A percentile compares a stretch with the other conserved stretches of the same genome.
Conservation (phyloP, 768 basidiomycete species). For the Tricholoma sp. region DNA sequence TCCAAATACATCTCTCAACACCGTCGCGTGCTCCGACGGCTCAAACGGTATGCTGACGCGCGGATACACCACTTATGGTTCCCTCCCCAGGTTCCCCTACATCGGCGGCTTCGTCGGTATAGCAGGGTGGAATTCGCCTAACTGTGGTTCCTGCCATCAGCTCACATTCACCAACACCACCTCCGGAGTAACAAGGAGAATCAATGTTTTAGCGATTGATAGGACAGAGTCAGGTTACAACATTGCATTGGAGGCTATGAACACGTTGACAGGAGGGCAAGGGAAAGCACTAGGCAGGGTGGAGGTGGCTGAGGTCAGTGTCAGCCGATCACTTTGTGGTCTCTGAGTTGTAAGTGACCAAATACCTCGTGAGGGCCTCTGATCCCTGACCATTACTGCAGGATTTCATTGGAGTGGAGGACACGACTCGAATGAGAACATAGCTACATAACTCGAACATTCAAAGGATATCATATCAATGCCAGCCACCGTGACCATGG, state of each 20-base stretch:
- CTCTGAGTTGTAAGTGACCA: conserved; percentile 1
- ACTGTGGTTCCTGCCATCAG: conserved; percentile 52
- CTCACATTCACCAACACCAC: conserved; percentile 32
- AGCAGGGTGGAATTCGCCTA: conserved; percentile 37
- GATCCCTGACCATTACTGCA: too few relatives aligned
- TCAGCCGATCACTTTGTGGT: conserved; percentile 11
- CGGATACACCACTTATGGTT: conserved; percentile 37
- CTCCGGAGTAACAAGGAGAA: conserved; percentile 18
- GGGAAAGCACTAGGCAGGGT: conserved; percentile 7
- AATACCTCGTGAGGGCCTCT: too few relatives aligned
- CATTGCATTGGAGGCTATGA: conserved; percentile 23
- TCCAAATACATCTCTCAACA: conserved; percentile 21
- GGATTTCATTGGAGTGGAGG: too few relatives aligned
- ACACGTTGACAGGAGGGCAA: conserved; percentile 17
- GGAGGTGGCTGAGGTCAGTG: conserved; percentile 4
- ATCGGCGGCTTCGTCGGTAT: conserved; percentile 46
- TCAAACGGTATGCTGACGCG: conserved; percentile 35
- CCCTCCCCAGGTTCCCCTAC: conserved; percentile 46
- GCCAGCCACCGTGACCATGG: too few relatives aligned
- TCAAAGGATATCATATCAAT: too few relatives aligned
- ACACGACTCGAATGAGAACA: too few relatives aligned
- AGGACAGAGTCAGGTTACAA: conserved; percentile 17
- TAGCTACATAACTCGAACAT: too few relatives aligned
- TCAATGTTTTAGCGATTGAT: conserved; percentile 47
- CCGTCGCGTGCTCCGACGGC: conserved; percentile 48